Base-by-base conservation (phyloP, 139 green algal genomes). In the Chlorella sp. region DNA sequence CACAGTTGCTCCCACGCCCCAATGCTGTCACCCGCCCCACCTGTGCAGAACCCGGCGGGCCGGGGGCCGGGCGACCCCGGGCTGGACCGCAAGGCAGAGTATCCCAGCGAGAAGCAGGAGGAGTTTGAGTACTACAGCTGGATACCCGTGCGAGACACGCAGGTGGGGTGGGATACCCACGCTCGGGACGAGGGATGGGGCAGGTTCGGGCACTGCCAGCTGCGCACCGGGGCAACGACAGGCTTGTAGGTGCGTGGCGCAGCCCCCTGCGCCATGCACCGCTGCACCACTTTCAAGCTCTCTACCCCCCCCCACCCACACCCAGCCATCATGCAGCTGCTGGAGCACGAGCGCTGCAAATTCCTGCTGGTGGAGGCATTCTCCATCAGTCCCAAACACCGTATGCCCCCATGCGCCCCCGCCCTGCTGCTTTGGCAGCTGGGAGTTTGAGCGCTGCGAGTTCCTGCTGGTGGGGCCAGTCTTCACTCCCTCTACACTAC, bases 81-180 rank as follows among this genome's bases (percentile, higher is more conserved):
- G 9, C 79, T 94, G 48, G 68, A 73, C 0, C 76, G 92, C 30
- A 93, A 93, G 71, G 90, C 92, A 19, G 88, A 94, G 53, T 94
- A 86, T 79, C 76, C 61, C 32, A 12, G 28, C 9, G 88, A 92
- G 15, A 92, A 94, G 86, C 91, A 87, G 87, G 53, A 86, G 79
- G 69, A 94, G 78, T 94, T 94, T 85, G 53, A 64, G n/a, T 37
- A 53, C 71, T 94, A 94, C 61, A 48, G 79, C 57, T 94, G 92
- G 92, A 94, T 94, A n/a, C 34, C 88, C 22, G 82, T 40, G 15
- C 57, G 61, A 0, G 91, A 93, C 81, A 39, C 91, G 9, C 84
- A 90, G 86, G 86, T 83, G 60, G 3, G 86, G 1, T 15, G 26
- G 3, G 28, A 16, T 28, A 28, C 28, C 18, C 68, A 90, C 5